Conservation (phyloP, 805 yeast genomes). For the Suhomyces prunicola region DNA sequence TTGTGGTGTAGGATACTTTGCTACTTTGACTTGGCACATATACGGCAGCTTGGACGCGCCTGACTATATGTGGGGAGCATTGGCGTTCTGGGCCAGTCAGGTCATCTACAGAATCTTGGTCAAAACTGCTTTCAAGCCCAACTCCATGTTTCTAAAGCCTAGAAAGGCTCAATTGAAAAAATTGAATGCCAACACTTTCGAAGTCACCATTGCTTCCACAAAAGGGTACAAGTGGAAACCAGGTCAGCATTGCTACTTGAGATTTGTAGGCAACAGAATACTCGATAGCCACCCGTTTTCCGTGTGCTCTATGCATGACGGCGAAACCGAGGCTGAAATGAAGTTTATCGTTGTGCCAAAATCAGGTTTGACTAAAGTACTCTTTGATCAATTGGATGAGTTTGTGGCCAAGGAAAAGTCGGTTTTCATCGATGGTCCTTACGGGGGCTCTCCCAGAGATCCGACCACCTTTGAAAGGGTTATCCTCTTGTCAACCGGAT, state of each 20-base stretch:
- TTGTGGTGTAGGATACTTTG: conserved; percentile 46
- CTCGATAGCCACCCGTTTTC: conserved; percentile 59
- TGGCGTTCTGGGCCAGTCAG: conserved; percentile 52
- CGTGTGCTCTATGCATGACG: conserved; percentile 31
- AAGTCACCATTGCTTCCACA: conserved; percentile 33
- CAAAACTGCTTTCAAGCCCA: conserved; percentile 47
- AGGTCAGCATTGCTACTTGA: conserved; percentile 54
- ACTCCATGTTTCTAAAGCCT: conserved; percentile 35
- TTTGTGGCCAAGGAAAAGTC: conserved; percentile 21
- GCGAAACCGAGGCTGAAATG: conserved; percentile 25
- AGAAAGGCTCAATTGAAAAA: conserved; percentile 31
- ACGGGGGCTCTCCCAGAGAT: conserved; percentile 52
- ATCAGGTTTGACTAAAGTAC: conserved; percentile 43
- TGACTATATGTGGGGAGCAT: conserved; percentile 47
- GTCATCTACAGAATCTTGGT: conserved; percentile 43
- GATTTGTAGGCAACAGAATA: conserved; percentile 43
- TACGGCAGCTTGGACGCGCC: conserved; percentile 31
- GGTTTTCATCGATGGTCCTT: conserved; percentile 54
- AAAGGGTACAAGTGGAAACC: conserved; percentile 45
- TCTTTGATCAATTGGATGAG: conserved; percentile 31
- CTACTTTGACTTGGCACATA: conserved; percentile 46
- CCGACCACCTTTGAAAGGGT: conserved; percentile 43
- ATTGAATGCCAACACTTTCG: conserved; percentile 24
- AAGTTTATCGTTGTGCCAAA: conserved; percentile 45
- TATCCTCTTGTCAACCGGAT: conserved; percentile 44